Evolutionary conservation across 352 stramenopile species (phyloP), one percentile per base, ranked within the genome.

Genomic region (Paralagenidium karlingii): DNA sequence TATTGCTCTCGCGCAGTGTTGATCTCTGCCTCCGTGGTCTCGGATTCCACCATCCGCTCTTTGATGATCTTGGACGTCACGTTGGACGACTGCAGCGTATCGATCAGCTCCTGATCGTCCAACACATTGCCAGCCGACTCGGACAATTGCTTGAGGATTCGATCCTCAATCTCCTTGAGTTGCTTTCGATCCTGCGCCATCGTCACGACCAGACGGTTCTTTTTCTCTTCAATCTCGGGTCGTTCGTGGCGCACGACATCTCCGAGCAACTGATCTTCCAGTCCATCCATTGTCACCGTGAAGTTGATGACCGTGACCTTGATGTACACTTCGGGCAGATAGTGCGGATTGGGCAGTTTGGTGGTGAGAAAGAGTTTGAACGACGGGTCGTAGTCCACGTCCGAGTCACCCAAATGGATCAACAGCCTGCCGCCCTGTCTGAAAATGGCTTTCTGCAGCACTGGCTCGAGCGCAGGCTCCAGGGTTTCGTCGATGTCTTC

Each of bases 241-340:
- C 82, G 57, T 43, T 97, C 89, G 26, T 88, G 68, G 8, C 79
- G 75, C n/a, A 97, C 89, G 1, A 96, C 87, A 24, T 91, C 81
- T 5, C 88, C 87, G 8, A 97, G 63, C 5, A 97, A 55, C 51
- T 97, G 89, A 34, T 96, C 82, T 34, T 96, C 87, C 10, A 97
- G 50, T 0, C 89, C 89, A 15, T 93, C 76, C 75, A 96, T 94
- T 12, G 89, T 97, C 33, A 97, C 85, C 1, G 88, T 97, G 50
- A 97, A 97, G 57, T 97, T 97, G 58, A 97, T 97, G 9, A 97
- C 68, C 3, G 87, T 97, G 29, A 97, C 88, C 53, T 97, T 97
- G 53, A 97, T 97, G 65, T 92, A 97, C 5, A 97, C 78, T 24
- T 97, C 89, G 0, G 89, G 89, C 7, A 96, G 54, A 45, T 97